Percentiles rank a stretch among this genome's conserved stretches.
Evolutionary conservation across 2,329 filamentous ascomycete genomes (phyloP).

Genomic region (Microcera coccophila): DNA sequence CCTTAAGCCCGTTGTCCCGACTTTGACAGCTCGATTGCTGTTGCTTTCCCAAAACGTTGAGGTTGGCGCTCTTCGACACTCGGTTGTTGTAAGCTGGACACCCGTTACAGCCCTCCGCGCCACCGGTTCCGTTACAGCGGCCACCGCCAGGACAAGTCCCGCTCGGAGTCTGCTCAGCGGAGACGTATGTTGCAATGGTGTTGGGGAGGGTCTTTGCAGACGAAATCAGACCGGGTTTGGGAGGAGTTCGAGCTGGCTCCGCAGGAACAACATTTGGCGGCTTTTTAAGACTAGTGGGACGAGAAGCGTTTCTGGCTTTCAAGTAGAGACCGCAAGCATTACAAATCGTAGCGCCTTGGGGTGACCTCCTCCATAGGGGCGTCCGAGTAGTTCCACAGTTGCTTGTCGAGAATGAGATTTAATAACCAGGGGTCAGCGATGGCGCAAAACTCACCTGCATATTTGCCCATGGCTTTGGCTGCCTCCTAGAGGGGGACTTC

Average conservation of each 20-base stretch:
- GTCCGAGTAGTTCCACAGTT: slow-evolving; percentile 95
- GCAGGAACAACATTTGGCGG: slow-evolving; percentile 52
- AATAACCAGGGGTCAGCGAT: background rate
- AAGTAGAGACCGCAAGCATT: slow-evolving; percentile 95
- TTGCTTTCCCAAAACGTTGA: slow-evolving; percentile 54
- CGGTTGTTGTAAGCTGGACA: slow-evolving; percentile 98
- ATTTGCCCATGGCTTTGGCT: slow-evolving; percentile 55
- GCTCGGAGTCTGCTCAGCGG: slow-evolving; percentile 67
- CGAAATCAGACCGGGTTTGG: slow-evolving; percentile 36
- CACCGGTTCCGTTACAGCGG: slow-evolving; percentile 92
- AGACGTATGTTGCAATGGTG: slow-evolving; percentile 64
- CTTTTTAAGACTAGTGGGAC: slow-evolving; percentile 86
- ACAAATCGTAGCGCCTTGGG: slow-evolving; percentile 90
- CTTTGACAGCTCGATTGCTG: slow-evolving; percentile 38
- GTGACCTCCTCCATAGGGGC: slow-evolving; percentile 89
- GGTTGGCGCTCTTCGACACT: slow-evolving; percentile 79
- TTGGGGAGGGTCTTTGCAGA: slow-evolving; percentile 40
- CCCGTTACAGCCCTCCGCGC: slow-evolving; percentile 89
- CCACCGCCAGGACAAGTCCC: slow-evolving; percentile 96
- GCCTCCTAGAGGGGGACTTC: slow-evolving; percentile 17
- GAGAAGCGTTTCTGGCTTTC: slow-evolving; percentile 86
- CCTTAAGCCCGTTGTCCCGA: slow-evolving; percentile 20
- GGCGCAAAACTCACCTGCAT: slow-evolving; percentile 58
- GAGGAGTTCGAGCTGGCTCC: slow-evolving; percentile 39
- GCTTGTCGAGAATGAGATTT: slow-evolving; percentile 43